Evolutionary conservation across 2,329 filamentous ascomycete genomes (phyloP), one percentile per base, ranked within the genome.

Genomic region (Alternaria conjuncta): DNA sequence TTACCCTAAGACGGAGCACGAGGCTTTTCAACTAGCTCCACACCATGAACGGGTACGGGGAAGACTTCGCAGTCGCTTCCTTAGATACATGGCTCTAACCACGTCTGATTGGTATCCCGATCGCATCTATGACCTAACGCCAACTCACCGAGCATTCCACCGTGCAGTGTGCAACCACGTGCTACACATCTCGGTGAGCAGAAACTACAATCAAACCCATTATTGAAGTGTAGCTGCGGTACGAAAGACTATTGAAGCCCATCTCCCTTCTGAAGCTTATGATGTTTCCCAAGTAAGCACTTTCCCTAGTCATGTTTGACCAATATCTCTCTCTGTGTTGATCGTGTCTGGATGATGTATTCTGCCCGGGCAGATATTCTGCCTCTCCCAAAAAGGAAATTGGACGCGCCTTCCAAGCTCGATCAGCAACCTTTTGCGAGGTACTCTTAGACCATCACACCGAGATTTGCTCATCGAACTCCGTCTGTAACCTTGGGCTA

Each of bases 121-220:
- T 44, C 45, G 45, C 43, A 45, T 36, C 46, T 45, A 36, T 43
- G 12, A 60, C 26, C 49, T 46, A 41, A 53, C 30, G 30, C 50
- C 51, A 58, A 46, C 28, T 59, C 60, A 49, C 60, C 60, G 60
- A 63, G 15, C 55, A 49, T 54, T 50, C 51, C 32, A 32, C 60
- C 55, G 60, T 50, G 28, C 55, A 23, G 18, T 21, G 30, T 59
- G 36, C 45, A 28, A 20, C 21, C 50, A 32, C 10, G 23, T 45
- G 28, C 51, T 56, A 30, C 58, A 50, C 20, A 21, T 26, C 25
- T 36, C 32, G 23, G 25, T 9, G 45, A 18, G 32, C 44, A 28
- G n/a, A 20, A 41, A n/a, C 21, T 18, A 11, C 18, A 4, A 25
- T 15, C 20, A 23, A 44, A 26, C 20, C 15, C 11, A 53, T n/a